Base-by-base conservation (phyloP, 2,329 filamentous ascomycete species). In the Aspergillus sp. region DNA sequence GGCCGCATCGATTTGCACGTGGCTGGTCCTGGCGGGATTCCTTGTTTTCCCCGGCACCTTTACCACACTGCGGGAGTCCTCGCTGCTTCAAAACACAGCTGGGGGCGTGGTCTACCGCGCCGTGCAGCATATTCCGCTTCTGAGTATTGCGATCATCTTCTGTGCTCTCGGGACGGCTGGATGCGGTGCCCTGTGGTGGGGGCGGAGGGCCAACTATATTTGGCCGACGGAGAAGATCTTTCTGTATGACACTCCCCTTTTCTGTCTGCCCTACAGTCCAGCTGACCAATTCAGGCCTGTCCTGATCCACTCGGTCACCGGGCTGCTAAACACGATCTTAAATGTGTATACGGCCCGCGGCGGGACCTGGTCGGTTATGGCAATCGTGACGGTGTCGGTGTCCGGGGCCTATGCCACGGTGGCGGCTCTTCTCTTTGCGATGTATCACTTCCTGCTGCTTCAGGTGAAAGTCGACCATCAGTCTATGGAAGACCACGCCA, bases 21-120 rank as follows among this genome's bases (percentile, higher is more conserved):
- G 50, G 50, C 20, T 47, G 30, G 19, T 52, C 4, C 14, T 52
- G 32, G 50, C 45, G 8, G 44, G 45, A 19, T 52, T 33, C 30
- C 20, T 52, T 14, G 38, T 52, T 6, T 52, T 52, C n/a, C 44
- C 45, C 16, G 44, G 45, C 10, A 52, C 45, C 9, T 52, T 52
- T 35, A 22, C 36, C 13, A 32, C 45, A 1, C 10, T 52, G 22
- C 45, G 41, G 19, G 26, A 32, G 40, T 49, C 45, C 1, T 10
- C 16, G 10, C 17, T 47, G 35, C 9, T 22, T 3, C 35, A 32
- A 8, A 16, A 45, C n/a, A 41, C 22, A 26, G 33, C 35, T 14
- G 44, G 16, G 13, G 36, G 3, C 10, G n/a, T 33, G 9, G 20
- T 42, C 22, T 41, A 9, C 24, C 14, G 40, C 8, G 44, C 44